Conservation (phyloP, 768 basidiomycete genomes). For the Amyloporia xantha region DNA sequence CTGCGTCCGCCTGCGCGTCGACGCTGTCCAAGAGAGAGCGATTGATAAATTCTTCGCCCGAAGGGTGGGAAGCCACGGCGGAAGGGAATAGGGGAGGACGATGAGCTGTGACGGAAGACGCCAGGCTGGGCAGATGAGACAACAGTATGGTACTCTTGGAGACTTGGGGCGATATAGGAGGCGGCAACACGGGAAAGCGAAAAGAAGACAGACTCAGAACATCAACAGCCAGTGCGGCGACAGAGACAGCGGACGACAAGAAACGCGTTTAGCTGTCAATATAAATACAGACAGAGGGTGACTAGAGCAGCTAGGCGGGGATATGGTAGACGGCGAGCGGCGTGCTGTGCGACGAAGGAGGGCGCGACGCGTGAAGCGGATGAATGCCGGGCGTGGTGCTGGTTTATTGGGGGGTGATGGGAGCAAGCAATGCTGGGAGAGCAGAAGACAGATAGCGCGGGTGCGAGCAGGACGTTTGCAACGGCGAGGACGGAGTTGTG, state of each 20-base stretch:
- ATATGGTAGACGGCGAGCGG: conserved; percentile 23
- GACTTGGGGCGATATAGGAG: conserved; percentile 12
- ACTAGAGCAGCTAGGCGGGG: conserved; percentile 26
- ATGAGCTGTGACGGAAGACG: conserved; percentile 26
- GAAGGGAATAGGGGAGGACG: conserved; percentile 23
- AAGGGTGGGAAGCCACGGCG: conserved; percentile 19
- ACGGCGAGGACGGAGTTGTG: conserved; percentile 34
- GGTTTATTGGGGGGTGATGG: conserved; percentile 8
- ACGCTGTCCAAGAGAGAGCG: conserved; percentile 77
- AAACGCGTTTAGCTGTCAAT: conserved; percentile 33
- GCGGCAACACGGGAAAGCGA: conserved; percentile 14
- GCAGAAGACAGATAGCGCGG: conserved; percentile 20
- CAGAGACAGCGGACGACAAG: conserved; percentile 25
- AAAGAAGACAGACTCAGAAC: conserved; percentile 26
- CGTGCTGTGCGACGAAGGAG: conserved; percentile 20
- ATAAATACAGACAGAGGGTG: conserved; percentile 36
- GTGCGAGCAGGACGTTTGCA: conserved; percentile 31
- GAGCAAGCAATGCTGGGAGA: conserved; percentile 17
- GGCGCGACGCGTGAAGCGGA: conserved; percentile 39
- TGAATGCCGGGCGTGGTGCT: conserved; percentile 13
- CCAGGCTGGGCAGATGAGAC: conserved; percentile 26
- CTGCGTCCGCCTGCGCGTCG: conserved; percentile 79
- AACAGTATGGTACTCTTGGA: conserved; percentile 16
- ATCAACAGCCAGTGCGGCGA: conserved; percentile 37
- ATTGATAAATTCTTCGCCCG: conserved; percentile 82